Percentiles rank a stretch among this genome's conserved stretches.
Conservation (phyloP, 225 moss, liverwort and hornwort genomes). For the Antitrichia curtipendula region DNA sequence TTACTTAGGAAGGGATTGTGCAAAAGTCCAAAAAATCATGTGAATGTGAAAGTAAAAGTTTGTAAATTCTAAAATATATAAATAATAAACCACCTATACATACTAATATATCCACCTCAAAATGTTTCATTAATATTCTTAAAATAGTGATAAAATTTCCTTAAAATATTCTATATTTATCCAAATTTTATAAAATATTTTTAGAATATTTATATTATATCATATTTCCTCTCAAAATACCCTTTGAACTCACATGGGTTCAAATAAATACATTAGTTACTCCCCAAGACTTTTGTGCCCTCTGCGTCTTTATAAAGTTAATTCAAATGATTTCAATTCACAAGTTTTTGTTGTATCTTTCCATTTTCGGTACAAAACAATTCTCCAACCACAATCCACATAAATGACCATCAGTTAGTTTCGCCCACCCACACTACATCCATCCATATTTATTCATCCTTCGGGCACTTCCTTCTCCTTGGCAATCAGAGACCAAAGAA, state of each 20-base stretch:
- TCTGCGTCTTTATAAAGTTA: not conserved
- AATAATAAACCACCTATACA: not conserved
- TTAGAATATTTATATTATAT: not conserved
- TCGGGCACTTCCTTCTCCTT: too few relatives aligned
- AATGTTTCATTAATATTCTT: not conserved
- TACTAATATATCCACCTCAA: not conserved
- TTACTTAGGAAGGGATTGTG: fast-evolving
- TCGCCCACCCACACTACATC: not conserved
- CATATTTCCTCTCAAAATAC: not conserved
- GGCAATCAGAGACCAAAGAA: not conserved
- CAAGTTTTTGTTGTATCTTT: not conserved
- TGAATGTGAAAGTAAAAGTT: not conserved
- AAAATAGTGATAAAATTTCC: fast-evolving
- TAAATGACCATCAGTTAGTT: not conserved
- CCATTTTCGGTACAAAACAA: not conserved
- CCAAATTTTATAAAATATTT: not conserved
- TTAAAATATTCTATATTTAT: not conserved
- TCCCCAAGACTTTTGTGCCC: fast-evolving
- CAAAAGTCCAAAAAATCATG: not conserved
- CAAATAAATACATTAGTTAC: fast-evolving
- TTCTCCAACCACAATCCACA: not conserved
- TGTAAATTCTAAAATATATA: not conserved
- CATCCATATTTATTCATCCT: not conserved
- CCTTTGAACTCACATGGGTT: not conserved
- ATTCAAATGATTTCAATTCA: not conserved